phyloP scores from a whole-genome alignment of 257 asterid genomes.

The Solanum arcanum region DNA sequence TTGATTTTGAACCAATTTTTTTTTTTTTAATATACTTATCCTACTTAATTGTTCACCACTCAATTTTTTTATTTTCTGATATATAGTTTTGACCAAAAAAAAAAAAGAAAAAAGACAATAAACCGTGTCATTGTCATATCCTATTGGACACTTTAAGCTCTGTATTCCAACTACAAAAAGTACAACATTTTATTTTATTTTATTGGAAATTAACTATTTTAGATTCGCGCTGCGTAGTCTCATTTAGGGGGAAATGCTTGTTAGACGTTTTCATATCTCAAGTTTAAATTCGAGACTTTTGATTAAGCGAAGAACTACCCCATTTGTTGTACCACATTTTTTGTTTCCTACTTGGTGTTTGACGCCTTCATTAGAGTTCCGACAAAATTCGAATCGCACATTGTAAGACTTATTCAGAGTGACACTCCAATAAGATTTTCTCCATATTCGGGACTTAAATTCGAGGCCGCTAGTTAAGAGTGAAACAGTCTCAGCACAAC shows the following conservation, averaged over 20 bases:
- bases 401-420: fast-evolving
- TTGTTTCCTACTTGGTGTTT: background rate
- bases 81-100: background rate
- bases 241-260: background rate
- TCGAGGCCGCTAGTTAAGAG: no score
- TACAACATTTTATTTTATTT: background rate
- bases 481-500: fast-evolving
- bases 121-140: background rate
- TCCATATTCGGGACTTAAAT: fast-evolving
- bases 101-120: background rate
- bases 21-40: background rate
- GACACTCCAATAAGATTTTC: background rate
- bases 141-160: background rate
- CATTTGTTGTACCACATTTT: background rate
- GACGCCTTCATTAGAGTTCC: background rate
- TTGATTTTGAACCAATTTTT: background rate
- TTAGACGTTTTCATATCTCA: no score
- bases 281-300: no score
- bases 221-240: fast-evolving
- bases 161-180: background rate
- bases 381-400: fast-evolving
- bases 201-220: no score
- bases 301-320: background rate
- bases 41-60: background rate
- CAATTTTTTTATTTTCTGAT: background rate